Evolutionary conservation across 768 basidiomycete species (phyloP), one percentile per base, ranked within the genome.

Genomic region (Russula virescens): DNA sequence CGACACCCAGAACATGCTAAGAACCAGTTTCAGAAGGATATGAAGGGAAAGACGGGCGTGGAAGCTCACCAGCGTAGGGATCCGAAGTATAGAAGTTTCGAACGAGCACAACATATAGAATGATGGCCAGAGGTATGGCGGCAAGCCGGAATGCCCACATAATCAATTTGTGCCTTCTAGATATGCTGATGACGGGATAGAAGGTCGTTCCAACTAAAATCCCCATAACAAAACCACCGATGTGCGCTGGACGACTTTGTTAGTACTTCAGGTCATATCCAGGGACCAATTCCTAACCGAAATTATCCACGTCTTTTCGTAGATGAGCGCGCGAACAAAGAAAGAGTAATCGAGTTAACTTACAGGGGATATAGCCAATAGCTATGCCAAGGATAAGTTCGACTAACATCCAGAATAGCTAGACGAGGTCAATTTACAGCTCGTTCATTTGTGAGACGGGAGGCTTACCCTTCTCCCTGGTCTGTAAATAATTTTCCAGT

Each of bases 61-160:
- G 14, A 25, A 61, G 74, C 82, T 63, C 76, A 84, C 92, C 91
- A 14, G 86, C 86, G 70, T 89, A 89, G 34, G 94, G 91, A 72
- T 97, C 81, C 48, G 83, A 84, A 1, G 84, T 93, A 72, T 95
- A 97, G 72, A 98, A 98, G 73, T 98, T 98, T 63, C 86, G 79
- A 40, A 81, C 81, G 50, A 98, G 79, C 16, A 95, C 79, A 40
- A 95, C 87, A 67, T 87, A 98, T 23, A 96, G 79, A 28, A 96
- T 74, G 31, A 96, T 71, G 3, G 87, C 83, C 35, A 96, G 64
- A 2, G 91, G 88, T 47, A 93, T 78, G 1, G 92, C 91, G 34
- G 82, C 73, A 34, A 90, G 68, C 61, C 95, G 84, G 71, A 89
- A 83, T 43, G 68, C 75, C 86, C 89, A 92, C 71, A 88, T 83